Conservation (phyloP, 352 stramenopile species). For the Phytopythium helicoides region DNA sequence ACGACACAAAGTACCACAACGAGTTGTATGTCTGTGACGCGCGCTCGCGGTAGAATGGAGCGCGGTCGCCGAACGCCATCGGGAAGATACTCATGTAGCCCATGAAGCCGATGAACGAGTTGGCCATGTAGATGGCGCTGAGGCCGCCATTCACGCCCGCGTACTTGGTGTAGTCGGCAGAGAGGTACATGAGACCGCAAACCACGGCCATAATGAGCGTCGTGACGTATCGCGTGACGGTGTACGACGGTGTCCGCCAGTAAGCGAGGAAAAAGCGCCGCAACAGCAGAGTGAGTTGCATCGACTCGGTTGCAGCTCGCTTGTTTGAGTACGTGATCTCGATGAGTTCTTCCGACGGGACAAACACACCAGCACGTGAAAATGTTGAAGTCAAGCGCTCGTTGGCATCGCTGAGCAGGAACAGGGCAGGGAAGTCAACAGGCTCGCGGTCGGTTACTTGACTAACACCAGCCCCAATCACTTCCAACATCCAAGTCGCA, state of each 20-base stretch:
- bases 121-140: conserved; percentile 79
- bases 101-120: conserved; percentile 71
- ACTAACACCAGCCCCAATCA: conserved; percentile 48
- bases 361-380: conserved; percentile 27
- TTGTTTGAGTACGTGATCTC: conserved; percentile 27
- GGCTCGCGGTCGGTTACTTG: conserved; percentile 7
- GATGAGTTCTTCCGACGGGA: conserved; percentile 24
- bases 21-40: conserved; percentile 87
- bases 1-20: conserved; percentile 76
- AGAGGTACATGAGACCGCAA: conserved; percentile 42
- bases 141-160: conserved; percentile 43
- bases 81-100: conserved; percentile 66
- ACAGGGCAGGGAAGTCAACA: conserved; percentile 30
- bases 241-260: conserved; percentile 88
- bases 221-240: conserved; percentile 29
- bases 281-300: conserved; percentile 47
- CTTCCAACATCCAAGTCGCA: conserved; percentile 86
- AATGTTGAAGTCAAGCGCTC: conserved; percentile 27
- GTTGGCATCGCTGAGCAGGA: conserved; percentile 28
- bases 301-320: conserved; percentile 22
- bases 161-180: conserved; percentile 33
- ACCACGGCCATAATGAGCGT: conserved; percentile 31
- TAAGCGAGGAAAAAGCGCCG: conserved; percentile 68
- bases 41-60: conserved; percentile 91
- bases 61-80: conserved; percentile 78